Evolutionary conservation across 768 basidiomycete species (phyloP).

Genomic region (Leccinum fibrillosum): DNA sequence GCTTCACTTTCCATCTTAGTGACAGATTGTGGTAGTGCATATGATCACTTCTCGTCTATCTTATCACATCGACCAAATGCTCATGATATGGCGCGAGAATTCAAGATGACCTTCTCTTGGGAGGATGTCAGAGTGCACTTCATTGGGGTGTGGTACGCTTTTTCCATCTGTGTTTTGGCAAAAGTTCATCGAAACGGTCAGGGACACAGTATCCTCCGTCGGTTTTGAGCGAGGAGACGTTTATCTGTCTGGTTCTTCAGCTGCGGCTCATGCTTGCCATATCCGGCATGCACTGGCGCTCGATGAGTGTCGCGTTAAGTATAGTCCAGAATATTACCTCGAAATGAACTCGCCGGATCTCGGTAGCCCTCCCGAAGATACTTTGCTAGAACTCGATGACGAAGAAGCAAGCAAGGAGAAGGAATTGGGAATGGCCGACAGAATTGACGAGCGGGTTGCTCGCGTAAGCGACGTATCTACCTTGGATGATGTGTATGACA

Average conservation of each 20-base stretch:
- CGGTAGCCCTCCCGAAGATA: slow-evolving; percentile 13
- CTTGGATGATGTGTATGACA: not conserved
- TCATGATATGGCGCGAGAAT: slow-evolving; percentile 22
- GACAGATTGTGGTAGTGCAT: slow-evolving; percentile 7
- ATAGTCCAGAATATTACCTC: slow-evolving; percentile 40
- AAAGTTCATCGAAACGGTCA: slow-evolving; percentile 15
- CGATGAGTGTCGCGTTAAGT: slow-evolving; percentile 57
- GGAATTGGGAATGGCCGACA: not conserved
- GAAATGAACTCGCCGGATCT: slow-evolving; percentile 25
- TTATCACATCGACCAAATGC: slow-evolving; percentile 14
- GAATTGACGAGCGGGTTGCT: not conserved
- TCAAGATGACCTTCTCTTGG: slow-evolving; percentile 43
- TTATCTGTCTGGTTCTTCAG: slow-evolving; percentile 51
- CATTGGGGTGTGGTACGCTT: slow-evolving; percentile 46
- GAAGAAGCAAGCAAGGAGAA: not conserved
- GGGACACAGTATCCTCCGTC: slow-evolving; percentile 67
- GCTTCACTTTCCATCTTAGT: not conserved
- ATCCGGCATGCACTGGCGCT: slow-evolving; percentile 65
- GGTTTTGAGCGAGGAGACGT: slow-evolving; percentile 46
- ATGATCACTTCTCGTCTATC: slow-evolving; percentile 16
- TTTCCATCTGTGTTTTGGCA: not conserved
- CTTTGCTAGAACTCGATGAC: slow-evolving; percentile 16
- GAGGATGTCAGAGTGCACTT: slow-evolving; percentile 46
- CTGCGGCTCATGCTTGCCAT: slow-evolving; percentile 49
- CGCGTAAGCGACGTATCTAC: slow-evolving; percentile 1